Percentiles rank a stretch among this genome's conserved stretches.
Evolutionary conservation across 139 green algal species (phyloP).

Genomic region (Haematococcus sp.): DNA sequence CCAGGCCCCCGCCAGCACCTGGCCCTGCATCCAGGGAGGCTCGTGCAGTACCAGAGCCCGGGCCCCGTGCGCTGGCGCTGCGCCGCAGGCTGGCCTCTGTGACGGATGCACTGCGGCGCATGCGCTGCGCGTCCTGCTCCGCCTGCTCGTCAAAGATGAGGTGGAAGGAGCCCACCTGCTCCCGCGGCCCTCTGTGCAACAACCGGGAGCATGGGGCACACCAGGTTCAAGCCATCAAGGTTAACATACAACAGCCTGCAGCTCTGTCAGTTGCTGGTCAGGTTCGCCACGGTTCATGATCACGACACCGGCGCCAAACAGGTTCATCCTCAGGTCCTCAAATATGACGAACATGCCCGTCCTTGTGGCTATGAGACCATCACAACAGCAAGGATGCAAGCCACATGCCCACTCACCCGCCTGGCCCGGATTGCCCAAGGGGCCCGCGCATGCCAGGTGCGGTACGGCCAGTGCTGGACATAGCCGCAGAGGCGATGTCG

Average conservation of each 20-base stretch:
- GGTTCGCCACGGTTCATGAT: not conserved
- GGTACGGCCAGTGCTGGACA: no score
- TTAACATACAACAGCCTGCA: not conserved
- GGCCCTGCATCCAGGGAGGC: no score
- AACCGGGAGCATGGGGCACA: not conserved
- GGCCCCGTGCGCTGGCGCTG: not conserved
- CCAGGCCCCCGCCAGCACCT: no score
- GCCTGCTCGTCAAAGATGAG: slow-evolving; percentile 44
- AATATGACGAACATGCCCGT: no score
- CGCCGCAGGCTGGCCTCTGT: not conserved
- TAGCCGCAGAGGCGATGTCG: not conserved
- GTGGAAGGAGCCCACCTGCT: slow-evolving; percentile 34
- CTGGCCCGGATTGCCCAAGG: not conserved
- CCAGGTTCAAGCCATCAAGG: not conserved
- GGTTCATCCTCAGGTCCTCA: no score
- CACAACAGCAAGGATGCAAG: no score
- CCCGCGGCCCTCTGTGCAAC: slow-evolving; percentile 16
- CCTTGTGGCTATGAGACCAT: no score
- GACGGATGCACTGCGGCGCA: not conserved
- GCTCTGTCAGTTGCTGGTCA: not conserved
- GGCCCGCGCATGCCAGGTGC: not conserved
- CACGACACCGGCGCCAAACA: no score
- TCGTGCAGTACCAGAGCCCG: not conserved
- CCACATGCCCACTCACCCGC: not conserved
- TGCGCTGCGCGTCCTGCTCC: not conserved